Evolutionary conservation across 495 filamentous ascomycete species (phyloP), one percentile per base, ranked within the genome.

Genomic region (Articulospora tetracladia): DNA sequence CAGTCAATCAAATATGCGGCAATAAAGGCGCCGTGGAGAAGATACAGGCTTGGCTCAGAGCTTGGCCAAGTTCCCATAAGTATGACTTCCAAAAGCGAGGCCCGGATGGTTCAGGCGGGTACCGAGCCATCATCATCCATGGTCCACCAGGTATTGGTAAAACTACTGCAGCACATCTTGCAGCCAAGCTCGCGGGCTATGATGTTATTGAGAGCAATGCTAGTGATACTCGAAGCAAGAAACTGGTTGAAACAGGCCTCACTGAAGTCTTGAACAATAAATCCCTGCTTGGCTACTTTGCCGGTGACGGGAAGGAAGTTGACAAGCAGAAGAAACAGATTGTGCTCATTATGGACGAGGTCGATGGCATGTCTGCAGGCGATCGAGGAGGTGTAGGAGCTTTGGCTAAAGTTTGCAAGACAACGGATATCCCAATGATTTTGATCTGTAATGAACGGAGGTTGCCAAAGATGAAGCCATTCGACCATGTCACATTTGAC

Each of bases 331-430:
- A 93, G 74, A 93, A 93, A 76, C 96, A 96, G 60, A 83, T 97
- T 25, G 90, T 97, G 10, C 77, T 99, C 13, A 88, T 99, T 76
- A 97, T 99, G 95, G 94, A 99, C 66, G 94, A 99, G 72, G 94
- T 99, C 6, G 94, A 99, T 68, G 94, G 94, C 32, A 99, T 99
- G 94, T 97, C 93, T 49, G 92, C 92, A 44, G 94, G 94, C 66
- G 94, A 99, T 71, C 86, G 94, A 46, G 94, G 94, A 63, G 94
- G 94, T 69, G 95, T 99, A 41, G 94, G 93, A 22, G 93, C 95
- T 30, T 79, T 99, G 36, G 93, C 94, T 51, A 87, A 92, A 50
- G 84, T 97, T 46, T 97, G 93, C 75, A 97, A 89, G 76, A 97
- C 95, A 78, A 91, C 92, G 0, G 87, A 92, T 63, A 87, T 99